These are phyloP conservation scores for Lolium multiflorum DNA, from an alignment of 176 grass and related monocot species.

Conservation along the genomic window DNA sequence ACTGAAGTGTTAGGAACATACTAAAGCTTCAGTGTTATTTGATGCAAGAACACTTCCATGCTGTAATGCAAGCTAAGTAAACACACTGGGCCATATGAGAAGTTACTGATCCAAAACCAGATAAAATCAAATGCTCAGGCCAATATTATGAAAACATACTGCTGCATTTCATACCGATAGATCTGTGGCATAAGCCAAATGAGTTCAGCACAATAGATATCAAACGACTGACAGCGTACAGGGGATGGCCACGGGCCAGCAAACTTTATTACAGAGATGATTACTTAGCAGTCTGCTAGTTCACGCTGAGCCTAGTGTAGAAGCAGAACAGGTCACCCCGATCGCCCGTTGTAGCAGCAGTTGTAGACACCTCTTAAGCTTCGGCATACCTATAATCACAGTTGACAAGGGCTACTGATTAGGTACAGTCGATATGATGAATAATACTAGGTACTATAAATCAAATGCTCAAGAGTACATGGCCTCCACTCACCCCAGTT, in stretches of 20 bases:
- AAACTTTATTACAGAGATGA: constrained; percentile 52
- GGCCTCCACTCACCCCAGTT: constrained; percentile 61
- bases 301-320: constrained; percentile 37
- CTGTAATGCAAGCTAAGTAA: no score
- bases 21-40: no score
- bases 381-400: constrained; percentile 65
- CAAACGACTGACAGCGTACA: background rate
- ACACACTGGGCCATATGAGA: no score
- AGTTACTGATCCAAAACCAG: background rate
- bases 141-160: background rate
- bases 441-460: background rate
- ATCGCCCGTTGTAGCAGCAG: background rate
- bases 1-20: no score
- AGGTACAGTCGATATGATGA: background rate
- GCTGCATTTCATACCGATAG: constrained; percentile 21
- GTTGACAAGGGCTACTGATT: background rate
- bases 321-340: constrained; percentile 31
- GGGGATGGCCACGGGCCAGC: constrained; percentile 7
- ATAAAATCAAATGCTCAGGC: background rate
- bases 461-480: background rate
- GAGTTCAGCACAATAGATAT: background rate
- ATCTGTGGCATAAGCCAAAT: constrained; percentile 13
- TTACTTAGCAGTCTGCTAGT: constrained; percentile 34
- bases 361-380: constrained; percentile 44
- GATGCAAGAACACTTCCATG: no score